Conservation (phyloP, 805 yeast species). For the Candida chilensis region DNA sequence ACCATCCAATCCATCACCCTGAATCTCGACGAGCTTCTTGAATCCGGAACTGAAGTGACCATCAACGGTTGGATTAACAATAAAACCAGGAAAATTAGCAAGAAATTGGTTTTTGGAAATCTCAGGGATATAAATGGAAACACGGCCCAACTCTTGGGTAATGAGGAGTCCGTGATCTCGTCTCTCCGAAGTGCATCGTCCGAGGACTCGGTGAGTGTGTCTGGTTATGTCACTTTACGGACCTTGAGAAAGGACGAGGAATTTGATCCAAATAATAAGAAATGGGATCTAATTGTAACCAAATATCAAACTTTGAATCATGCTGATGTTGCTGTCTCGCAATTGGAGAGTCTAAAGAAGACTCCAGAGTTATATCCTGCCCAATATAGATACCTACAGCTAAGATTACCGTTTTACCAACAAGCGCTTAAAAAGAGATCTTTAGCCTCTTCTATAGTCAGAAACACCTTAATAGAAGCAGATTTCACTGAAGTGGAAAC, state of each 20-base stretch:
- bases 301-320: conserved; percentile 49
- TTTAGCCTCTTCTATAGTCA: conserved; percentile 35
- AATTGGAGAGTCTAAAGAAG: conserved; percentile 51
- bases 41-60: conserved; percentile 19
- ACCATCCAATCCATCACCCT: conserved; percentile 4
- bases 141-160: conserved; percentile 36
- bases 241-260: too few relatives aligned
- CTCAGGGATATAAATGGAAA: conserved; percentile 71
- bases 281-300: conserved; percentile 53
- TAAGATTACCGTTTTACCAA: conserved; percentile 55
- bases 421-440: conserved; percentile 48
- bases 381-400: conserved; percentile 72
- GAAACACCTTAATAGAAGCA: conserved; percentile 25
- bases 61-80: conserved; percentile 81
- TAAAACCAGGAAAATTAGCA: conserved; percentile 64
- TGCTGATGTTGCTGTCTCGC: conserved; percentile 58
- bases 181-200: too few relatives aligned
- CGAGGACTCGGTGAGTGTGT: conserved; percentile 64
- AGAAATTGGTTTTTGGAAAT: conserved; percentile 57
- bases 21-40: background rate
- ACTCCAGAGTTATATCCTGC: conserved; percentile 59
- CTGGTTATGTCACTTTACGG: too few relatives aligned
- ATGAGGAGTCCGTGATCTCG: conserved; percentile 27
- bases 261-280: conserved; percentile 1
- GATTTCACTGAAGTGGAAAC: conserved; percentile 82